Base-by-base conservation (phyloP, 495 filamentous ascomycete species). In the Aspergillus conjunctus region DNA sequence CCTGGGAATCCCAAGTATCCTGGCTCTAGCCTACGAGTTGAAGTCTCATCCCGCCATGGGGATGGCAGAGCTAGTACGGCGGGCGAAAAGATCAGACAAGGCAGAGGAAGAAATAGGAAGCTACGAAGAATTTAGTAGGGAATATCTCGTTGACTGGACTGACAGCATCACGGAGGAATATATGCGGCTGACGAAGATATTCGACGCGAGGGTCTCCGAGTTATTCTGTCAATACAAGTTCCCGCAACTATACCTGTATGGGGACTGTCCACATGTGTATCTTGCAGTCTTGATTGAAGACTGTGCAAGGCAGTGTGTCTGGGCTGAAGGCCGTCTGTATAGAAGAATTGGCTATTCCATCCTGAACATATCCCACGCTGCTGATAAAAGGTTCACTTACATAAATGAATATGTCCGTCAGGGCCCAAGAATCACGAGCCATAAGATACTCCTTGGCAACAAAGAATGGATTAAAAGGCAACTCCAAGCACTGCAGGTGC, bases 341-440 rank as follows among this genome's bases (percentile, higher is more conserved):
- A 77, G 89, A 17, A 67, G 72, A 20, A 64, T 91, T 22, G 87
- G 80, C 1, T 92, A 91, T 62, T 79, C 81, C 0, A 50, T 85
- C 32, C 64, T 88, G 50, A 83, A 85, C 61, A 32, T 70, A 4
- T 71, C 76, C 6, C 58, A 69, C 21, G 59, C 73, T 8, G 18
- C 50, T 7, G 10, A 51, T 20, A 51, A 68, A 26, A 66, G 58
- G 34, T 63, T 57, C 9, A 32, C 51, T 4, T 51, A 20, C 26
- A 63, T 84, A 14, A 69, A 74, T 34, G 85, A 87, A 69, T 80
- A 80, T 56, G 72, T 75, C 9, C 77, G 80, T 20, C 70, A 79
- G 44, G 77, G 79, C 14, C 67, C 60, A 34, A 69, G 79, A 56
- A 73, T 80, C n/a, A 61, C 67, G 7, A 59, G 65, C 10, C 68